Evolutionary conservation across 306 rosid genomes (phyloP).

Genomic region (Trifolium repens): DNA sequence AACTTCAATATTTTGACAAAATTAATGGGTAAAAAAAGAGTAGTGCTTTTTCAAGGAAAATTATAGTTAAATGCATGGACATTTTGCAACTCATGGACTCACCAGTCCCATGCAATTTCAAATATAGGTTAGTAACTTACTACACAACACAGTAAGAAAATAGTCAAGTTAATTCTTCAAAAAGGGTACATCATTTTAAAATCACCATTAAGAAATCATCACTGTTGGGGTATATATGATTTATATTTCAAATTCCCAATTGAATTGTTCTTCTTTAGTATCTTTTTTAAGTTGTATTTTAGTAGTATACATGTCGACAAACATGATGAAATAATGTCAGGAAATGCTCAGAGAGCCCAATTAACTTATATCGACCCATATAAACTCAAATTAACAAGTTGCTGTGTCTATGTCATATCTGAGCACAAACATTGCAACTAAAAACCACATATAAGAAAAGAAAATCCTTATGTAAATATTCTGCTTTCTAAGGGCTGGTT

Average conservation of each 20-base stretch:
- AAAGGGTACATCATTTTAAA: constrained; percentile 15
- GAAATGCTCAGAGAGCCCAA: constrained; percentile 28
- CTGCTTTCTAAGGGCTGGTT: not conserved
- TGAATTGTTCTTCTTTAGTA: not conserved
- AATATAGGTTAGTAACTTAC: constrained; percentile 9
- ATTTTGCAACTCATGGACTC: constrained; percentile 38
- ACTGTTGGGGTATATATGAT: not conserved
- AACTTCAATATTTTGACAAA: constrained; percentile 15
- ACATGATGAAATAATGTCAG: constrained; percentile 8
- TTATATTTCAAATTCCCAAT: not conserved
- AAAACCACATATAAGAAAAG: constrained; percentile 11
- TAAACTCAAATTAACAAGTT: constrained; percentile 12
- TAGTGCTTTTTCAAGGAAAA: constrained; percentile 6
- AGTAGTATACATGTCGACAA: constrained; percentile 1
- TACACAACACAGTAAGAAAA: constrained; percentile 11
- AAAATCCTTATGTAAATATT: constrained; percentile 24
- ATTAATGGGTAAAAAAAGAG: constrained; percentile 23
- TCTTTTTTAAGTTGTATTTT: not conserved
- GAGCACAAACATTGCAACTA: constrained; percentile 15
- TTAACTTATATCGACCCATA: constrained; percentile 2
- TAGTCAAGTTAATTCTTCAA: constrained; percentile 1
- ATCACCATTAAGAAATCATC: constrained; percentile 18
- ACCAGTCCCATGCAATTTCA: constrained; percentile 66
- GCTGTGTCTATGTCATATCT: not conserved
- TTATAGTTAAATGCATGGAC: constrained; percentile 12